Evolutionary conservation across 208 protist species (phyloP), one percentile per base, ranked within the genome.

Genomic region (Leishmania martiniquensis): DNA sequence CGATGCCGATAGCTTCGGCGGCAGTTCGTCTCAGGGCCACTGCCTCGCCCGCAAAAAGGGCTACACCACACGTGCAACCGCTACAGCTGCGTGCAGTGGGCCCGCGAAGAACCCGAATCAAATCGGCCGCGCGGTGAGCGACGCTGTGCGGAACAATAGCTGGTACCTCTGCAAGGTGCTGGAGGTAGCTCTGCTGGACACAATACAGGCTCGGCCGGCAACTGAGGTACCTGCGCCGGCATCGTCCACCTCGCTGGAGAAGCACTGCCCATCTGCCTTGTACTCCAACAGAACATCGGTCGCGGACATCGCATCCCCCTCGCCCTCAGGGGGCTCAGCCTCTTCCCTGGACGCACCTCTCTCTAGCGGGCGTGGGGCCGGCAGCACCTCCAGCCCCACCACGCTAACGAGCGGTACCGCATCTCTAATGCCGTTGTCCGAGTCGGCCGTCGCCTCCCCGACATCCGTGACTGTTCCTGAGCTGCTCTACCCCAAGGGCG

Each of bases 131-230:
- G 90, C 88, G 20, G 81, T 95, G 22, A 87, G 79, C 42, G 85
- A 89, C 39, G 85, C 86, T 10, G 71, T 83, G 49, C 82, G 72
- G 52, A 90, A 92, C 65, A 84, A 87, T 52, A 88, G 83, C 52
- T 96, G 92, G 92, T 94, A 94, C 73, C 74, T 91, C 29, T 84
- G 91, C 72, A 83, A 93, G 60, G 85, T 90, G 20, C 77, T 96
- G 45, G 78, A 84, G 42, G 68, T 84, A 15, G 86, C 89, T 5
- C 78, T 96, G 42, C 75, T 90, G n/a, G 76, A 89, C 77, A 82
- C 84, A 20, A 83, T 96, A 39, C 85, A 73, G 42, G 42, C 60
- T 0, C 37, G 72, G 25, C 34, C 52, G 66, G 44, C 22, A 25
- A 44, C 4, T n/a, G 59, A 82, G 29, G 51, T 54, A 25, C 1